Percentiles rank a stretch among this genome's conserved stretches.
Conservation (phyloP, 208 protist species). For the Leishmania aethiopica region DNA sequence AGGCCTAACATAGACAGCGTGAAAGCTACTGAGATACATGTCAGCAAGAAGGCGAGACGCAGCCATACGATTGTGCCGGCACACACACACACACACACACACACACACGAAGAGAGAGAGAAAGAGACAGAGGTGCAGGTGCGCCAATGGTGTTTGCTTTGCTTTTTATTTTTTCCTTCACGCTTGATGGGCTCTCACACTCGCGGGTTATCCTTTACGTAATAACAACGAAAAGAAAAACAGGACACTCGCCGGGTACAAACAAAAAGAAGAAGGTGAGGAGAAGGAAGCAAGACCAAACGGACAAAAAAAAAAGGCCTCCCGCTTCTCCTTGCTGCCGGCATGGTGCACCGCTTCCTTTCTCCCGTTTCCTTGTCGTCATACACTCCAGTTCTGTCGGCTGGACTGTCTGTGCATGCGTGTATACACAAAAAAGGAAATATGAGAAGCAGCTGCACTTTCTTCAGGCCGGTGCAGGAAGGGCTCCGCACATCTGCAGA, state of each 20-base stretch:
- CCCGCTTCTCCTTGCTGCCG: not conserved
- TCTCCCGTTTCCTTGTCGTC: no score
- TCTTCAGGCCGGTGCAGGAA: not conserved
- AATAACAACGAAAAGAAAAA: not conserved
- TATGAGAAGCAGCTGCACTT: not conserved
- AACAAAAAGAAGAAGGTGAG: constrained; percentile 8
- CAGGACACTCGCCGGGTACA: not conserved
- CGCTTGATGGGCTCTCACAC: not conserved
- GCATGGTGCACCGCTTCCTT: not conserved
- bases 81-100: no score
- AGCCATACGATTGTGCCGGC: no score
- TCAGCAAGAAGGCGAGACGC: not conserved
- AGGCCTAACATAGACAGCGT: not conserved
- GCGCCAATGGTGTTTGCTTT: not conserved
- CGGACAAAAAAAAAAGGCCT: constrained; percentile 12
- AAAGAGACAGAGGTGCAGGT: no score
- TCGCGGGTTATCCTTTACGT: not conserved
- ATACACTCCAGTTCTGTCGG: not conserved
- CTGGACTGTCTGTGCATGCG: not conserved
- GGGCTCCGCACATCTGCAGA: not conserved
- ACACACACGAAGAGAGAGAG: no score
- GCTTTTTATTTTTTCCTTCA: not conserved
- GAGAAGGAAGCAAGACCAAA: constrained; percentile 7
- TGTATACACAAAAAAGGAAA: not conserved
- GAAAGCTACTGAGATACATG: not conserved